Percentiles rank a stretch among this genome's conserved stretches.
These are phyloP conservation scores for Suhomyces wounanorum DNA, from an alignment of 1,139 yeast species.

Conservation along the genomic window DNA sequence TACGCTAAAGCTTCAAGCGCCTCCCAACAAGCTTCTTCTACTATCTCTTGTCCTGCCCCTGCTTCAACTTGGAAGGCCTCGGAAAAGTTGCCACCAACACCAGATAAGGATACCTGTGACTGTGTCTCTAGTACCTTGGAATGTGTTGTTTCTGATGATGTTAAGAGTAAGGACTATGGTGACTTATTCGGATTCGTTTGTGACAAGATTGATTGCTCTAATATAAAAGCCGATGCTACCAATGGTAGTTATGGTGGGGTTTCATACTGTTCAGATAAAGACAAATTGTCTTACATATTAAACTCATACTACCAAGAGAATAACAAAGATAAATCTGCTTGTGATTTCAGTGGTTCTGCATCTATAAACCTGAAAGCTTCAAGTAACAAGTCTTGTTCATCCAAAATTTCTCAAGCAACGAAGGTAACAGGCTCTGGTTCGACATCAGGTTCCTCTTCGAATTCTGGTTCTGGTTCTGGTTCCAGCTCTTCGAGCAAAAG, in stretches of 20 bases:
- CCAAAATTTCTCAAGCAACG: slow-evolving; percentile 28
- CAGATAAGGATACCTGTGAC: slow-evolving; percentile 40
- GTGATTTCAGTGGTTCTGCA: slow-evolving; percentile 47
- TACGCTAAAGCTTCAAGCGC: slow-evolving; percentile 32
- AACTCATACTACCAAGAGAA: slow-evolving; percentile 41
- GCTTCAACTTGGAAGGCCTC: slow-evolving; percentile 44
- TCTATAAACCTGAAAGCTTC: slow-evolving; percentile 30
- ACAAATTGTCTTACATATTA: slow-evolving; percentile 43
- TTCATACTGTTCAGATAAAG: slow-evolving; percentile 42
- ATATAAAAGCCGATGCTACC: slow-evolving; percentile 39
- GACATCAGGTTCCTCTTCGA: slow-evolving; percentile 24
- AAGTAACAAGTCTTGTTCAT: slow-evolving; percentile 34
- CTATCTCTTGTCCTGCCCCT: slow-evolving; percentile 39
- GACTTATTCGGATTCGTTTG: slow-evolving; percentile 39
- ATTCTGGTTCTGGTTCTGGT: slow-evolving; percentile 28
- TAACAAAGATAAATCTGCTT: slow-evolving; percentile 33
- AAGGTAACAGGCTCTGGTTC: slow-evolving; percentile 23
- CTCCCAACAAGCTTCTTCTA: slow-evolving; percentile 26
- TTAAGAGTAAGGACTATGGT: slow-evolving; percentile 35
- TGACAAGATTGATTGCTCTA: slow-evolving; percentile 38
- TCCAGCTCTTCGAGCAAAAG: slow-evolving; percentile 30
- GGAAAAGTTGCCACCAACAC: slow-evolving; percentile 47
- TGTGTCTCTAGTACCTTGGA: slow-evolving; percentile 37
- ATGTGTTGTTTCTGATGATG: slow-evolving; percentile 39
- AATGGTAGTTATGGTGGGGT: slow-evolving; percentile 44